Evolutionary conservation across 2,329 filamentous ascomycete genomes (phyloP).

Genomic region (Penicillium hesseltinei): DNA sequence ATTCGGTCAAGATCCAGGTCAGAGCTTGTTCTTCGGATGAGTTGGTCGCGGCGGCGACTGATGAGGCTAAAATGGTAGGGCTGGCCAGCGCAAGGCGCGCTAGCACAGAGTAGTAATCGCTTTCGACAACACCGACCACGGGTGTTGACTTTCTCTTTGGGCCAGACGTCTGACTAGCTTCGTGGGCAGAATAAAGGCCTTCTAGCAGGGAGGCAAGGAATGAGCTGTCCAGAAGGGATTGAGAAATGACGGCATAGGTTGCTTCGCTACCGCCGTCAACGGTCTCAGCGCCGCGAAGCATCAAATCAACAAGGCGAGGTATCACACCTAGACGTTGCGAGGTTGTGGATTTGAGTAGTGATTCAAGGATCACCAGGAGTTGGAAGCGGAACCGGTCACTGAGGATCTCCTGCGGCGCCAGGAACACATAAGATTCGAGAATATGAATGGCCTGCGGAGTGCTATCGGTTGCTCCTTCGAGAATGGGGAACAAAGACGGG

Average conservation of each 20-base stretch:
- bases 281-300: constrained; percentile 62
- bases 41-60: constrained; percentile 41
- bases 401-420: constrained; percentile 54
- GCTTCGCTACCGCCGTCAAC: constrained; percentile 56
- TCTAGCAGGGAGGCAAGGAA: constrained; percentile 64
- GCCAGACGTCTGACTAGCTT: constrained; percentile 77
- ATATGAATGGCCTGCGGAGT: constrained; percentile 63
- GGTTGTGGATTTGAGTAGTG: constrained; percentile 40
- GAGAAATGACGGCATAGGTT: constrained; percentile 62
- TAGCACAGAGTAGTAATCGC: constrained; percentile 81
- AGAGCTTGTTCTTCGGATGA: constrained; percentile 36
- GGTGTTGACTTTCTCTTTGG: constrained; percentile 69
- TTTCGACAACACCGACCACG: constrained; percentile 73
- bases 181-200: constrained; percentile 65
- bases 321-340: constrained; percentile 42
- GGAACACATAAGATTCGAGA: constrained; percentile 67
- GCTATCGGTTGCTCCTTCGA: constrained; percentile 65
- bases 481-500: constrained; percentile 62
- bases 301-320: constrained; percentile 57
- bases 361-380: constrained; percentile 40
- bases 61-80: constrained; percentile 64
- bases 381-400: constrained; percentile 39
- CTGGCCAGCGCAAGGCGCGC: constrained; percentile 74
- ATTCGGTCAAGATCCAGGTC: constrained; percentile 48
- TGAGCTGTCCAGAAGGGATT: constrained; percentile 63